Percentiles rank a stretch among this genome's conserved stretches.
These are phyloP conservation scores for Fusarium sp. DNA, from an alignment of 2,329 filamentous ascomycete genomes.

Conservation along the genomic window DNA sequence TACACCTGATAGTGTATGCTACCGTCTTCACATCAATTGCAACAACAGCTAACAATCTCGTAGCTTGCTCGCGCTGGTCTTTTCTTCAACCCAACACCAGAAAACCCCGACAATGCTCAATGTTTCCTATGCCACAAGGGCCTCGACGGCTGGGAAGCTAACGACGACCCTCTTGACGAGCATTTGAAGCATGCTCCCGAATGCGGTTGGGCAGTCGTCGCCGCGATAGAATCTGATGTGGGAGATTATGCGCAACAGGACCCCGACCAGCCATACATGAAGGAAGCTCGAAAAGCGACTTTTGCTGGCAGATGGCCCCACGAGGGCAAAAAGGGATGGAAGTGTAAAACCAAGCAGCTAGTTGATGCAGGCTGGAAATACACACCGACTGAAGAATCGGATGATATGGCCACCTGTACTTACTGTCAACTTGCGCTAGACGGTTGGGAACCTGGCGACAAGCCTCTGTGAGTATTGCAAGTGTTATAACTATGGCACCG, in stretches of 20 bases:
- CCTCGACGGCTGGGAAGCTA: conserved; percentile 91
- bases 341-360: conserved; percentile 90
- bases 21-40: conserved; percentile 3
- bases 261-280: conserved; percentile 76
- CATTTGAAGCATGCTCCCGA: conserved; percentile 84
- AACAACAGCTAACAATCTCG: conserved; percentile 39
- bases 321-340: conserved; percentile 87
- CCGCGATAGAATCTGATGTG: conserved; percentile 70
- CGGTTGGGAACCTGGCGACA: conserved; percentile 93
- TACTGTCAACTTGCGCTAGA: conserved; percentile 93
- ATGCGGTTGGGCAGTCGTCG: conserved; percentile 88
- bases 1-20: conserved; percentile 48
- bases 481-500: neutral
- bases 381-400: conserved; percentile 82
- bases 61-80: conserved; percentile 93
- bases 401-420: conserved; percentile 90
- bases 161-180: conserved; percentile 85
- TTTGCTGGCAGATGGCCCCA: conserved; percentile 92
- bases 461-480: conserved; percentile 76
- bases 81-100: conserved; percentile 81
- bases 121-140: conserved; percentile 89
- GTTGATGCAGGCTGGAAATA: conserved; percentile 95
- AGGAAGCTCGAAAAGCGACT: conserved; percentile 82
- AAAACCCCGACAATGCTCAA: conserved; percentile 85
- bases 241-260: conserved; percentile 76